Conservation (phyloP, 148 eudicot species). For the Chenopodium formosanum region DNA sequence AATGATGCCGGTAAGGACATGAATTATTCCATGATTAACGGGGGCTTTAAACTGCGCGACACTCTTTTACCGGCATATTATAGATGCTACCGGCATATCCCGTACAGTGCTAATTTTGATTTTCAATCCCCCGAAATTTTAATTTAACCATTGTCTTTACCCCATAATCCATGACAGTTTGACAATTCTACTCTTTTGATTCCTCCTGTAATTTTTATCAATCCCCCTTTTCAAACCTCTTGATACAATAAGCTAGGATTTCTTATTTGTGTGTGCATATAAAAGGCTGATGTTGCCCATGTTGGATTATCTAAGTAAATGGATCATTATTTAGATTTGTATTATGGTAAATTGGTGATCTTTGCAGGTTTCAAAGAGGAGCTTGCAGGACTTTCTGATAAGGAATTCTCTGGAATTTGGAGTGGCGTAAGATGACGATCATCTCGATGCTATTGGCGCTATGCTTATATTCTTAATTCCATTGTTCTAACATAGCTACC, state of each 20-base stretch:
- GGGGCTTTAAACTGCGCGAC: too few species aligned
- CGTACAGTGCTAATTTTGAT: neutral
- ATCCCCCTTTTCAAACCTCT: neutral
- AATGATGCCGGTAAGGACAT: too few species aligned
- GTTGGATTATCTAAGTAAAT: neutral
- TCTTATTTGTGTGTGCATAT: neutral
- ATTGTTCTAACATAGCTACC: neutral
- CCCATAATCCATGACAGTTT: neutral
- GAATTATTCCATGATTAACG: too few species aligned
- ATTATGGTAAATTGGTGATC: neutral
- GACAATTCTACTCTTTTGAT: neutral
- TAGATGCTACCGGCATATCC: too few species aligned
- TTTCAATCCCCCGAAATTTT: neutral
- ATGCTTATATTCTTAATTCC: conserved; percentile 50
- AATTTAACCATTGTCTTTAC: neutral
- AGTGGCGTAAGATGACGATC: conserved; percentile 98
- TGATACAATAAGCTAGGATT: neutral
- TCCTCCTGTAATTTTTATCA: neutral
- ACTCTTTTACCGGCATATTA: too few species aligned
- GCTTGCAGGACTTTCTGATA: conserved; percentile 43
- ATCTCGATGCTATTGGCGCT: conserved; percentile 99
- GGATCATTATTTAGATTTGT: neutral
- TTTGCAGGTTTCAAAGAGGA: conserved; percentile 91
- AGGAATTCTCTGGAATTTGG: conserved; percentile 57
- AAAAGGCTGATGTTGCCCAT: neutral